Base-by-base conservation (phyloP, 768 basidiomycete genomes). In the Collybia sp. region DNA sequence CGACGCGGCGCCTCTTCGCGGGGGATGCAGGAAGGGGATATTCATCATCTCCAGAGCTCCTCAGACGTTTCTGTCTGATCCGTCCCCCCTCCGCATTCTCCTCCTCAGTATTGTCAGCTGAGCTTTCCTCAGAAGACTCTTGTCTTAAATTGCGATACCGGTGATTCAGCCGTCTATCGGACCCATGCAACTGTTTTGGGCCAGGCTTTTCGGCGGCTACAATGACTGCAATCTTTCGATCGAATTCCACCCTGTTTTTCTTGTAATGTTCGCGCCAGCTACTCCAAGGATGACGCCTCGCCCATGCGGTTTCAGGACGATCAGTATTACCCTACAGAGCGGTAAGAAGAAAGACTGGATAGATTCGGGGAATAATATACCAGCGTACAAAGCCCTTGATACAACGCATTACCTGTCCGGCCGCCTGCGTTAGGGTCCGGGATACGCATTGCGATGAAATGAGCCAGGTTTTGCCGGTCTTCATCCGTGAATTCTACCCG, bases 221-320 rank as follows among this genome's bases (percentile, higher is more conserved):
- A 12, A 62, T 52, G 15, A 50, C 30, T 0, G 52, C 50, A 42
- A 80, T 76, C n/a, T 48, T 45, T 10, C 6, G 19, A 42, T 79
- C 63, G 32, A 77, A 65, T 12, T 46, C 37, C 0, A 37, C 44
- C 30, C 43, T 43, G 17, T 69, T 62, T 47, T 66, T 75, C 45
- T 70, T 76, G 49, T 77, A 77, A 12, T 69, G 65, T 39, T 73
- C 64, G 19, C 69, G 64, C 76, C 77, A 79, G 17, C 77, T 73
- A 45, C 70, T 57, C 52, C 63, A 62, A 5, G 73, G 55, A 56
- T 80, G 79, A 6, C 69, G 60, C 0, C 18, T 46, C 4, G 55
- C 69, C 77, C 77, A 80, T 0, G 32, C 41, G 44, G 59, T 68
- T 16, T 56, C 53, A 1, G 56, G 42, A 8, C 61, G 61, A 13